A percentile compares a stretch with the other conserved stretches of the same genome.
phyloP scores from a whole-genome alignment of 306 rosid species.

The Citrullus amarus region DNA sequence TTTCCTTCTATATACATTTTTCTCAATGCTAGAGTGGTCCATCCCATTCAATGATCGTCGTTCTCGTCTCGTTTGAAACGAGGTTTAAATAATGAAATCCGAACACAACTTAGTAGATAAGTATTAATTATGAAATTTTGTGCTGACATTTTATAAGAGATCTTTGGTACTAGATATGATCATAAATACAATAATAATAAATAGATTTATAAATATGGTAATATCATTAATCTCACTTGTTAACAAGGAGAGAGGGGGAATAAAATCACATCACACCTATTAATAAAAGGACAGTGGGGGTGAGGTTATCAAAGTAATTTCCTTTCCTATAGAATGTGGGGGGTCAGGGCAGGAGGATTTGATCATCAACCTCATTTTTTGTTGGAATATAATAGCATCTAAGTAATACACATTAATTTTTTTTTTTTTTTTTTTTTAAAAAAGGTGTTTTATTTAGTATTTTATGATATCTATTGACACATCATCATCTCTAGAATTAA shows the following conservation, averaged over 20 bases:
- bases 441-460: not conserved
- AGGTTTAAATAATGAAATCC: not conserved
- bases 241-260: not conserved
- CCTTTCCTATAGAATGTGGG: not conserved
- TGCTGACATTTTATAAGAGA: not conserved
- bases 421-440: not conserved
- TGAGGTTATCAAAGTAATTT: slow-evolving; percentile 3
- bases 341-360: not conserved
- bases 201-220: not conserved
- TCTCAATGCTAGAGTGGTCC: not conserved
- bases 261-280: not conserved
- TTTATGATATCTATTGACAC: not conserved
- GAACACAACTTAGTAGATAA: too few relatives aligned
- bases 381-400: not conserved
- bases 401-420: not conserved
- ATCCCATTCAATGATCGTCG: not conserved
- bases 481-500: slow-evolving; percentile 1
- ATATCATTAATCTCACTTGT: not conserved
- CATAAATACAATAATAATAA: not conserved
- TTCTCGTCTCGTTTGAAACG: not conserved
- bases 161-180: not conserved
- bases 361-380: not conserved
- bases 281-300: not conserved
- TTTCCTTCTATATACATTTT: not conserved
- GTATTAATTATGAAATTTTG: too few relatives aligned